Base-by-base conservation (phyloP, 148 eudicot species). In the Spergularia bocconei region DNA sequence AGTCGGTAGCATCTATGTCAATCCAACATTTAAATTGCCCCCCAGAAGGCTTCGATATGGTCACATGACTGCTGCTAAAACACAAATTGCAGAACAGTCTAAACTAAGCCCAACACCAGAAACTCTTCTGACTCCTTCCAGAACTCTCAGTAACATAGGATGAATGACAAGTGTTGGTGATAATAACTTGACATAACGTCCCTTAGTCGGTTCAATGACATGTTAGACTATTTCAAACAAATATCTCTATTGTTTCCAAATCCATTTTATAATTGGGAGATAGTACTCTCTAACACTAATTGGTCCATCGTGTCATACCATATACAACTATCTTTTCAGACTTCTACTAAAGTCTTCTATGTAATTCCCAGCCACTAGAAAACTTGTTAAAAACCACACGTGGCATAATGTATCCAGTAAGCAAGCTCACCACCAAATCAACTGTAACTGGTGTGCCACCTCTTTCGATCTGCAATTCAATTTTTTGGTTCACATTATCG, bases 391-490 rank as follows among this genome's bases (percentile, higher is more conserved):
- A 20, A 71, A n/a, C 33, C 62, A 74, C 59, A 71, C 33, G 38
- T 14, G 33, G 33, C 13, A 17, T 17, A 51, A 50, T 38, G 23
- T 48, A 13, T 54, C 17, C 23, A 13, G 47, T 72, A 48, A 72
- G 70, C 48, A 55, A 72, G 54, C 97, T 84, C 69, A 92, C 99
- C 87, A 25, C 56, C 81, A 96, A 59, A 50, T 89, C 71, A 21
- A 92, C 85, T 25, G 90, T 86, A 76, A 91, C 84, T 16, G 88
- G 85, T 71, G 87, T 79, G 67, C 98, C 99, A 79, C 99, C 99
- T 84, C 99, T 91, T 85, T 96, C 93, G 84, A 96, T 85, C 77
- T 89, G 91, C 77, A 96, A 79, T 83, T 96, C 85, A 63, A 96
- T 80, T 66, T 83, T 85, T 80, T 83, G 83, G 79, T 76, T 83